Conservation (phyloP, 805 yeast genomes). For the Suhomyces kilbournensis region DNA sequence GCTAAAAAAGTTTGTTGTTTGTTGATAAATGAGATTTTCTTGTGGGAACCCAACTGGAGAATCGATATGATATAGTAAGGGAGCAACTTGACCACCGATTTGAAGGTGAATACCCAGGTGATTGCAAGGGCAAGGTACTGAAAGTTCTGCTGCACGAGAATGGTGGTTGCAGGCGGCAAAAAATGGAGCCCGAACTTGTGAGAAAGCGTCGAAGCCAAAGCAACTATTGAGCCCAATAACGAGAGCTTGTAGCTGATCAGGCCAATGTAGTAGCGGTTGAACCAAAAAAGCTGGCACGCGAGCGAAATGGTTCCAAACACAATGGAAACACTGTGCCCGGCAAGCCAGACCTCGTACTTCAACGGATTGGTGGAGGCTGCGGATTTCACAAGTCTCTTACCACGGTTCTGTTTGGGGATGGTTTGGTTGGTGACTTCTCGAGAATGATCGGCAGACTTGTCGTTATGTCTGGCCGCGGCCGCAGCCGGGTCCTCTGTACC, state of each 20-base stretch:
- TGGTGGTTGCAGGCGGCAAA: constrained; percentile 57
- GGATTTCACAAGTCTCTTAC: constrained; percentile 30
- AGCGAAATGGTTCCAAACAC: constrained; percentile 42
- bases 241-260: constrained; percentile 53
- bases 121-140: constrained; percentile 58
- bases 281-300: constrained; percentile 38
- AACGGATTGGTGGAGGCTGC: constrained; percentile 31
- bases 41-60: constrained; percentile 49
- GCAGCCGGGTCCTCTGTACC: background rate
- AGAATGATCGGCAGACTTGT: background rate
- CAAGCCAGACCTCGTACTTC: constrained; percentile 52
- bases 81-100: constrained; percentile 59
- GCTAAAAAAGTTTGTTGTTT: constrained; percentile 39
- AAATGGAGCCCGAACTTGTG: constrained; percentile 58
- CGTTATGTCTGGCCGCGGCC: background rate
- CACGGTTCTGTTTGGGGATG: constrained; percentile 11
- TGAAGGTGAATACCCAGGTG: constrained; percentile 63
- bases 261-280: constrained; percentile 43
- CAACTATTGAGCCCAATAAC: constrained; percentile 51
- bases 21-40: constrained; percentile 40
- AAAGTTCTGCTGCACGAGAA: constrained; percentile 73
- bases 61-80: constrained; percentile 59
- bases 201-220: constrained; percentile 52
- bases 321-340: constrained; percentile 50
- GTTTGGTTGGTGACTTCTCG: constrained; percentile 12